A percentile compares a stretch with the other conserved stretches of the same genome.
These are phyloP conservation scores for Penicillium glabrum DNA, from an alignment of 2,329 filamentous ascomycete species.

Conservation along the genomic window DNA sequence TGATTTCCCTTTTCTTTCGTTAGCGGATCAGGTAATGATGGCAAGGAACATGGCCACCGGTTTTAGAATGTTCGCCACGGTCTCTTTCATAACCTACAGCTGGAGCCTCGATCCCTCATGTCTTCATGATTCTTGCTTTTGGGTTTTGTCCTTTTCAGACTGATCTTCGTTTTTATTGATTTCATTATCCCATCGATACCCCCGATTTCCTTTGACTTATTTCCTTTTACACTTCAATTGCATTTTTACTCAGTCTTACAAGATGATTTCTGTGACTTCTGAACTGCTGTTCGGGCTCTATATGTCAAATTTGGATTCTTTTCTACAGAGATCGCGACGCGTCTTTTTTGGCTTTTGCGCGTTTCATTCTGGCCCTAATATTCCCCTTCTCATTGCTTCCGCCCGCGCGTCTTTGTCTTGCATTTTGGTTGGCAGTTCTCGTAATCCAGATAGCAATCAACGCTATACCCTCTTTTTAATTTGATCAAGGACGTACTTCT, in stretches of 20 bases:
- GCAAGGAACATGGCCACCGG: neutral
- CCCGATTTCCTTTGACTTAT: neutral
- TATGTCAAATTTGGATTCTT: neutral
- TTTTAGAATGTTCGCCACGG: conserved; percentile 3
- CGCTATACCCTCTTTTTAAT: neutral
- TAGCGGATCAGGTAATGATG: neutral
- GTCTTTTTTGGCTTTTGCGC: neutral
- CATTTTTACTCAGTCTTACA: neutral
- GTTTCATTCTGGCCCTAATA: neutral
- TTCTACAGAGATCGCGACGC: neutral
- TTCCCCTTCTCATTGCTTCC: neutral
- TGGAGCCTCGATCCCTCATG: neutral
- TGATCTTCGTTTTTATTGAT: conserved; percentile 12
- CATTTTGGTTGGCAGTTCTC: neutral
- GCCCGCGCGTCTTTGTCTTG: neutral
- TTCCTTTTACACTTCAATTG: neutral
- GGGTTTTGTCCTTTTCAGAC: conserved; percentile 10
- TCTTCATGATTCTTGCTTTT: neutral
- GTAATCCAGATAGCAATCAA: neutral
- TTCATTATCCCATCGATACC: conserved; percentile 35
- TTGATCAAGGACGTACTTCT: neutral
- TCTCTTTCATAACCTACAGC: neutral
- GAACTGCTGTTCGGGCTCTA: neutral
- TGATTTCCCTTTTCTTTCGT: neutral
- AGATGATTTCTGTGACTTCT: neutral